Evolutionary conservation across 352 stramenopile genomes (phyloP).

Genomic region (Phytopythium vexans): DNA sequence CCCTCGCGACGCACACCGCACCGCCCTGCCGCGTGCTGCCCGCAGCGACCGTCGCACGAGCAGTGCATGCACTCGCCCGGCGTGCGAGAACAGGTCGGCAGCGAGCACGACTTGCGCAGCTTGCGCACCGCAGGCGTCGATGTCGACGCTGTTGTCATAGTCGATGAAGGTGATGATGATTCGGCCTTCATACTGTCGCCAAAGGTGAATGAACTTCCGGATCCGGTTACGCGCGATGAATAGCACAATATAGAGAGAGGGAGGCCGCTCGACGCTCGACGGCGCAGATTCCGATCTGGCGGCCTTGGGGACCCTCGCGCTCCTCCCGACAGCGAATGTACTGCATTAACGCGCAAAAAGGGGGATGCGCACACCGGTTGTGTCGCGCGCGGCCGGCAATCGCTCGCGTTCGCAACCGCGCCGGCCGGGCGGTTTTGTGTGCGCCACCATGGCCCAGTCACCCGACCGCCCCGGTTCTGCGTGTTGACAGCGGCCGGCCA

Average conservation of each 20-base stretch:
- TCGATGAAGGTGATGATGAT: background rate
- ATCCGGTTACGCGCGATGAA: too few species aligned
- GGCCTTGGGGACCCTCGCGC: too few species aligned
- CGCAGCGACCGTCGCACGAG: constrained; percentile 74
- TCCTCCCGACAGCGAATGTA: too few species aligned
- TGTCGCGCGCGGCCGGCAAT: too few species aligned
- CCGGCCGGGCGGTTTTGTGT: background rate
- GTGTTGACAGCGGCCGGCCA: constrained; percentile 2
- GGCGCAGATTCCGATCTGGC: too few species aligned
- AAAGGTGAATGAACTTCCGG: background rate
- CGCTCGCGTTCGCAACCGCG: background rate
- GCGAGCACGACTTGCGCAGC: constrained; percentile 66
- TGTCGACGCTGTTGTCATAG: background rate
- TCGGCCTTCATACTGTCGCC: background rate
- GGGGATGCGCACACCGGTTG: too few species aligned
- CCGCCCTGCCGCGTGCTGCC: constrained; percentile 42
- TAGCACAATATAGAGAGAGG: too few species aligned
- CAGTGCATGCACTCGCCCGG: constrained; percentile 77
- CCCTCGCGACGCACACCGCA: constrained; percentile 65
- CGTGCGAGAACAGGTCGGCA: constrained; percentile 51
- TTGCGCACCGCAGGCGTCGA: constrained; percentile 25
- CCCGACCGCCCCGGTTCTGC: background rate
- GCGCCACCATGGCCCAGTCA: background rate
- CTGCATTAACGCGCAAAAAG: too few species aligned
- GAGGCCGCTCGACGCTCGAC: too few species aligned